These are phyloP conservation scores for Euphrasia arctica DNA, from an alignment of 305 asterid genomes.

Conservation along the genomic window DNA sequence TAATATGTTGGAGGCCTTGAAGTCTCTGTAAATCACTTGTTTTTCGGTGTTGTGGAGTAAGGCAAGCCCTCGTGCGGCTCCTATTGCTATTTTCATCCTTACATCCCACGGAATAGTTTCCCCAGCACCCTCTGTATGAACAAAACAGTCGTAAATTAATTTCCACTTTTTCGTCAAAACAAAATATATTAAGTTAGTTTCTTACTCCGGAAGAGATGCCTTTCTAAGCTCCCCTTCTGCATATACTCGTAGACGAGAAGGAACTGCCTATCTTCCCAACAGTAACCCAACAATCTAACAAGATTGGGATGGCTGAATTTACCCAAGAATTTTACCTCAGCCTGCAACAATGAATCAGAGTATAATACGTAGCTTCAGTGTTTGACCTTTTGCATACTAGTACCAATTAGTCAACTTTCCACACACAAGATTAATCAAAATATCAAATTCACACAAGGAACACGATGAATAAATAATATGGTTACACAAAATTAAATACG, in stretches of 20 bases:
- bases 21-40: conserved; percentile 68
- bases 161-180: no score
- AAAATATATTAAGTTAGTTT: background rate
- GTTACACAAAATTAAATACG: background rate
- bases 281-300: conserved; percentile 60
- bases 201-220: conserved; percentile 65
- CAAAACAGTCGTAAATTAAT: no score
- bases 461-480: background rate
- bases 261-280: conserved; percentile 67
- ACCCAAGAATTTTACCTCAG: conserved; percentile 65
- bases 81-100: conserved; percentile 62
- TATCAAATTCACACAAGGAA: no score
- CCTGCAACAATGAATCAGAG: no score
- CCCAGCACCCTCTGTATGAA: conserved; percentile 32
- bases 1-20: conserved; percentile 68
- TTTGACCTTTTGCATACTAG: no score
- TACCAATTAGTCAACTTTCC: background rate
- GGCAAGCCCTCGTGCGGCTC: conserved; percentile 72
- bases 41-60: conserved; percentile 54
- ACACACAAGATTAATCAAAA: no score
- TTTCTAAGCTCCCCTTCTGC: conserved; percentile 63
- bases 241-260: conserved; percentile 66
- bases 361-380: no score
- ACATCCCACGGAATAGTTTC: conserved; percentile 42
- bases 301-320: conserved; percentile 69